Evolutionary conservation across 2,329 filamentous ascomycete species (phyloP).

Genomic region (Rhinocladiella similis): DNA sequence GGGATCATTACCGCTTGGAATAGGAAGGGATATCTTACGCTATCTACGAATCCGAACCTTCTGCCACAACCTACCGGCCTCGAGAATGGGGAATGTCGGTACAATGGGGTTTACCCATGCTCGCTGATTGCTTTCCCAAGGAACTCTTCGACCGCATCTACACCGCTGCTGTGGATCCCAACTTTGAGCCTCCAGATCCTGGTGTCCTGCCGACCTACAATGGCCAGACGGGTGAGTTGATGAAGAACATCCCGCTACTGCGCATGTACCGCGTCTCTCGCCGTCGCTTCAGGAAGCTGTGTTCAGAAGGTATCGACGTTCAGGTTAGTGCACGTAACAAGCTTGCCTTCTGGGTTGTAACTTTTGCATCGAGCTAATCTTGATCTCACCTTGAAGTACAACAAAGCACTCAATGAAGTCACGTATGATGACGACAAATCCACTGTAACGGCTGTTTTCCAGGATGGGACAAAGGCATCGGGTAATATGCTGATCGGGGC

Average conservation of each 20-base stretch:
- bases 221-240: conserved; percentile 19
- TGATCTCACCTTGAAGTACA: conserved; percentile 19
- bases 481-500: conserved; percentile 30
- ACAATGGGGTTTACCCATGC: conserved; percentile 33
- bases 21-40: conserved; percentile 30
- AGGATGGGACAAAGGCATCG: conserved; percentile 23
- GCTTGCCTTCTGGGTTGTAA: too few species aligned
- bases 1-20: background rate
- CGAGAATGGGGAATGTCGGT: conserved; percentile 38
- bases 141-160: conserved; percentile 32
- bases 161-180: conserved; percentile 33
- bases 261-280: conserved; percentile 16
- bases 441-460: conserved; percentile 22
- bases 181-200: conserved; percentile 26
- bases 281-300: conserved; percentile 14
- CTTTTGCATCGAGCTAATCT: background rate
- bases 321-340: conserved; percentile 4
- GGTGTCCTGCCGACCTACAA: conserved; percentile 23
- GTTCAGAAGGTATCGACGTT: conserved; percentile 16
- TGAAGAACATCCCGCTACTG: conserved; percentile 15
- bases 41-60: conserved; percentile 31
- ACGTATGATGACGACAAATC: conserved; percentile 19
- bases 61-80: conserved; percentile 24
- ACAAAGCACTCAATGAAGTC: conserved; percentile 22
- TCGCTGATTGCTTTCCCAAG: conserved; percentile 29